Evolutionary conservation across 2,329 filamentous ascomycete genomes (phyloP).

Genomic region (Aquanectria penicillioides): DNA sequence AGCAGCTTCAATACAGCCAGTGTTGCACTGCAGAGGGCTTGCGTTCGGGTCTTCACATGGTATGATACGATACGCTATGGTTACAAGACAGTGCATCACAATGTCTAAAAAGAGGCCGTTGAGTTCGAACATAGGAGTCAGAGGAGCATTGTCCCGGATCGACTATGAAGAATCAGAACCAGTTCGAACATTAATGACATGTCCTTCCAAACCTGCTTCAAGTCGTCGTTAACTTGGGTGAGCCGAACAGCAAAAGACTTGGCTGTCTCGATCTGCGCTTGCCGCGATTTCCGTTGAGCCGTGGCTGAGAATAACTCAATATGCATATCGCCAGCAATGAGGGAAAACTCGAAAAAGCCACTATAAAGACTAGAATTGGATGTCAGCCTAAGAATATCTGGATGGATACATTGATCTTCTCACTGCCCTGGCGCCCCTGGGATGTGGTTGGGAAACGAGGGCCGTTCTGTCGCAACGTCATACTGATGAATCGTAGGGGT

Average conservation of each 20-base stretch:
- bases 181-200: neutral
- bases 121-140: neutral
- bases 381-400: no score
- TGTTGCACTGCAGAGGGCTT: neutral
- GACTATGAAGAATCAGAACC: neutral
- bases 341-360: neutral
- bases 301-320: neutral
- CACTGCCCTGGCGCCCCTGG: neutral
- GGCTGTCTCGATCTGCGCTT: neutral
- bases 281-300: neutral
- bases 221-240: neutral
- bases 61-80: neutral
- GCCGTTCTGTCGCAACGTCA: neutral
- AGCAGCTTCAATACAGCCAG: neutral
- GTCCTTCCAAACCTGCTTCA: neutral
- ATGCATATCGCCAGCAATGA: neutral
- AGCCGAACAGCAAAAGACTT: neutral
- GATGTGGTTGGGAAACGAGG: neutral
- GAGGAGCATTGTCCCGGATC: neutral
- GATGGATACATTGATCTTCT: no score
- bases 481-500: constrained; percentile 5
- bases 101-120: neutral
- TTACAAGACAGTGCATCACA: neutral
- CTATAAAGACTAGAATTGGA: neutral
- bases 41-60: neutral